Conservation (phyloP, 2,329 filamentous ascomycete genomes). For the Fusarium agapanthi region DNA sequence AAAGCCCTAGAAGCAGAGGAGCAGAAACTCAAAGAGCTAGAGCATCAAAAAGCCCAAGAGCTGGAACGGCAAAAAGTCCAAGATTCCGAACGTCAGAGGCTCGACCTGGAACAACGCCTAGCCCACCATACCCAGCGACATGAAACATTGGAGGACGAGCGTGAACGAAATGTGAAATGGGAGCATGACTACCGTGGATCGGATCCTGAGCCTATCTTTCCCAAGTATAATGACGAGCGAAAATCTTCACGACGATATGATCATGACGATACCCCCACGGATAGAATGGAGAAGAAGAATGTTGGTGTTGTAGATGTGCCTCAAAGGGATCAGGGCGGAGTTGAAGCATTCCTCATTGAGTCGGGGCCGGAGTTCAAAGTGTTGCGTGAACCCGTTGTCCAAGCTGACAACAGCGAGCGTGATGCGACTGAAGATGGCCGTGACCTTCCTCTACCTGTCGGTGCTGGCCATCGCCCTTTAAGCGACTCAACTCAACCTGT, state of each 20-base stretch:
- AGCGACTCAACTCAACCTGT: constrained; percentile 38
- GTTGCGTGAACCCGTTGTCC: constrained; percentile 32
- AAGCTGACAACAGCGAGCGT: constrained; percentile 37
- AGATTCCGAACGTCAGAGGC: background rate
- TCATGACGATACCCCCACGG: constrained; percentile 42
- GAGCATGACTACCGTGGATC: constrained; percentile 42
- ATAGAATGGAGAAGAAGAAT: constrained; percentile 37
- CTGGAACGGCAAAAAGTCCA: constrained; percentile 10
- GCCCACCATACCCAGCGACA: constrained; percentile 29
- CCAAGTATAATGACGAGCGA: constrained; percentile 44
- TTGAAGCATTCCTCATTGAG: constrained; percentile 43
- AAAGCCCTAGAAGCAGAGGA: constrained; percentile 28
- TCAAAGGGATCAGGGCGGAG: constrained; percentile 36
- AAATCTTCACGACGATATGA: constrained; percentile 47
- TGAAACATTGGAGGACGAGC: constrained; percentile 18
- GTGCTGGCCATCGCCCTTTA: constrained; percentile 41
- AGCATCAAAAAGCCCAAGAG: constrained; percentile 26
- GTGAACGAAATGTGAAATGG: constrained; percentile 28
- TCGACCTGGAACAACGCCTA: constrained; percentile 11
- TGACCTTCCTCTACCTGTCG: constrained; percentile 39
- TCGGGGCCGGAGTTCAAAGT: constrained; percentile 43
- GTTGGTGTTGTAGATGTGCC: constrained; percentile 40
- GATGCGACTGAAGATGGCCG: constrained; percentile 42
- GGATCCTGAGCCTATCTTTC: constrained; percentile 42
- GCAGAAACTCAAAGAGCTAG: constrained; percentile 34